Evolutionary conservation across 768 basidiomycete species (phyloP).

Genomic region (Cyclocybe aegerita): DNA sequence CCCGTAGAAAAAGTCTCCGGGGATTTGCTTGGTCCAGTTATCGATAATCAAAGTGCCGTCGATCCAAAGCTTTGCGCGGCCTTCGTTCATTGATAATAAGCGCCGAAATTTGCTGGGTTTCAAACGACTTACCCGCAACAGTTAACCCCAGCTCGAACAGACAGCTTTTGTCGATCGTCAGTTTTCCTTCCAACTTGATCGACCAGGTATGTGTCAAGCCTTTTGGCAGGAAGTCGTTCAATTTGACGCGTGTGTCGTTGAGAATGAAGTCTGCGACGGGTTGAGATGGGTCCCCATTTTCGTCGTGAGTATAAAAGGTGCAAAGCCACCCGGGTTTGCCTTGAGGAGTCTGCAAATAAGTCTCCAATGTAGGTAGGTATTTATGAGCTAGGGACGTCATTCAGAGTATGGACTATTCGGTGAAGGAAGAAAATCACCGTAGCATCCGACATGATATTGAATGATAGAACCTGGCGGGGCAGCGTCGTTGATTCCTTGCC

Average conservation of each 20-base stretch:
- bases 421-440: conserved; percentile 38
- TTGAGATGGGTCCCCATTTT: conserved; percentile 41
- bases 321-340: conserved; percentile 65
- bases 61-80: conserved; percentile 64
- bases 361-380: conserved; percentile 69
- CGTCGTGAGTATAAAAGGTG: conserved; percentile 60
- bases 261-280: conserved; percentile 48
- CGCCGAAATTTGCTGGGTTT: not conserved
- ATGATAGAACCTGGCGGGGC: conserved; percentile 51
- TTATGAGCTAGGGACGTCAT: conserved; percentile 49
- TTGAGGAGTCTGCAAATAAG: conserved; percentile 45
- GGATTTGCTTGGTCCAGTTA: conserved; percentile 69
- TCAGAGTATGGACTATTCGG: not conserved
- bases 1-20: conserved; percentile 72
- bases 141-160: conserved; percentile 62
- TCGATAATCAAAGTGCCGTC: conserved; percentile 60
- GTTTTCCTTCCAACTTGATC: conserved; percentile 52
- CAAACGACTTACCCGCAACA: conserved; percentile 45
- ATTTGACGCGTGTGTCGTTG: conserved; percentile 60
- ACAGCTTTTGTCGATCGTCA: conserved; percentile 47
- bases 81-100: conserved; percentile 20
- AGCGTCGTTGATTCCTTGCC: conserved; percentile 52
- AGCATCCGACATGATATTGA: conserved; percentile 61
- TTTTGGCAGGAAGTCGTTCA: conserved; percentile 64
- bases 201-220: conserved; percentile 56